A percentile compares a stretch with the other conserved stretches of the same genome.
These are phyloP conservation scores for Claviceps africana DNA, from an alignment of 2,329 filamentous ascomycete genomes.

Conservation along the genomic window DNA sequence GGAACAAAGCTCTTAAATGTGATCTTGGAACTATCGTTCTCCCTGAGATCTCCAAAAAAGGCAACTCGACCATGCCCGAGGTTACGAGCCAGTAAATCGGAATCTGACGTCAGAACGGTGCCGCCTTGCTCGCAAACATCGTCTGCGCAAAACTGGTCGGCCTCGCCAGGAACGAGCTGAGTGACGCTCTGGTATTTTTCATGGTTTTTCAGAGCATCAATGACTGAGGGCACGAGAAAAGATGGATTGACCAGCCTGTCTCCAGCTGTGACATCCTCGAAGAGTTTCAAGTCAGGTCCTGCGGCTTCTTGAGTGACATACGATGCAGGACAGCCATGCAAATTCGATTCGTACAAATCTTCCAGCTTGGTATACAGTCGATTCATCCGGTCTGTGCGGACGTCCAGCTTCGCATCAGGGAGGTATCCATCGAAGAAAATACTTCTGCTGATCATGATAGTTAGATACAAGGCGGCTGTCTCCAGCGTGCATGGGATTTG, in stretches of 20 bases:
- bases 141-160: slow-evolving; percentile 65
- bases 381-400: slow-evolving; percentile 47
- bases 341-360: slow-evolving; percentile 25
- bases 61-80: slow-evolving; percentile 51
- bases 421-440: slow-evolving; percentile 83
- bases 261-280: slow-evolving; percentile 11
- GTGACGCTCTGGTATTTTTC: slow-evolving; percentile 27
- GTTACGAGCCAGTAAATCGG: slow-evolving; percentile 67
- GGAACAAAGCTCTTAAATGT: slow-evolving; percentile 18
- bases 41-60: slow-evolving; percentile 52
- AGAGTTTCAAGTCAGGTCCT: slow-evolving; percentile 11
- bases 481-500: background rate
- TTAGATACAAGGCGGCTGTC: background rate
- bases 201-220: slow-evolving; percentile 50
- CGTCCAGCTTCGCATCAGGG: slow-evolving; percentile 49
- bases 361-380: slow-evolving; percentile 41
- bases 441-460: slow-evolving; percentile 23
- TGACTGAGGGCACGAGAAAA: slow-evolving; percentile 68
- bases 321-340: slow-evolving; percentile 13
- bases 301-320: slow-evolving; percentile 8
- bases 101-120: slow-evolving; percentile 66
- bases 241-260: slow-evolving; percentile 33
- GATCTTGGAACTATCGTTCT: slow-evolving; percentile 12
- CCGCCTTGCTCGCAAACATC: slow-evolving; percentile 41
- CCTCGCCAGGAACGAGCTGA: slow-evolving; percentile 65